Percentiles rank a stretch among this genome's conserved stretches.
Evolutionary conservation across 768 basidiomycete species (phyloP).

Genomic region (Serpula lacrymans): DNA sequence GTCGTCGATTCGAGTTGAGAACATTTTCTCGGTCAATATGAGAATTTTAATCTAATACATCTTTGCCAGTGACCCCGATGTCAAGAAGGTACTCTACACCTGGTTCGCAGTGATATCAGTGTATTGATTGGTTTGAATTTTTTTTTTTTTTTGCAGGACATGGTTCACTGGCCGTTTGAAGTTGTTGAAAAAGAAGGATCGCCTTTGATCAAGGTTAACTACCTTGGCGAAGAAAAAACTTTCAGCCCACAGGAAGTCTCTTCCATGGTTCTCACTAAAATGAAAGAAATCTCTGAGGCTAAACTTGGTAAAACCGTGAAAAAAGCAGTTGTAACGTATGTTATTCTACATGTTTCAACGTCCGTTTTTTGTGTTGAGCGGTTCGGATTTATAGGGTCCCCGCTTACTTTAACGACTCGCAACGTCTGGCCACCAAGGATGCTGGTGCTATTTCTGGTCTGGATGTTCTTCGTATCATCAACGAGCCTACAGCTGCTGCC

Average conservation of each 20-base stretch:
- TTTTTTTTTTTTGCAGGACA: conserved; percentile 56
- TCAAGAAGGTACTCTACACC: conserved; percentile 66
- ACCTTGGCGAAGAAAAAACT: conserved; percentile 91
- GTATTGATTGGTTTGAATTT: neutral
- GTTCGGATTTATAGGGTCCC: conserved; percentile 59
- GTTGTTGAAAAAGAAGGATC: conserved; percentile 97
- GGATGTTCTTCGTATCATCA: conserved; percentile 99
- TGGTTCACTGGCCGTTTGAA: conserved; percentile 96
- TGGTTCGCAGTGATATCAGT: conserved; percentile 5
- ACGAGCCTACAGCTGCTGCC: conserved; percentile 99
- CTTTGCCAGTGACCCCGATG: conserved; percentile 76
- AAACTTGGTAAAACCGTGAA: conserved; percentile 98
- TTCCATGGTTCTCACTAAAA: conserved; percentile 99
- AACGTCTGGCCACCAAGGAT: conserved; percentile 98
- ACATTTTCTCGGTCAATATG: conserved; percentile 4
- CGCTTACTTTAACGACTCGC: conserved; percentile 99
- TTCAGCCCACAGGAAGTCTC: conserved; percentile 99
- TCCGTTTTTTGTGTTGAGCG: conserved; percentile 3
- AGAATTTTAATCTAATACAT: conserved; percentile 9
- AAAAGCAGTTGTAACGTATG: conserved; percentile 98
- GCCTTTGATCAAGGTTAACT: conserved; percentile 93
- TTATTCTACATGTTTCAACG: conserved; percentile 16
- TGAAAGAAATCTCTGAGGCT: conserved; percentile 99
- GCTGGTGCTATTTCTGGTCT: conserved; percentile 97
- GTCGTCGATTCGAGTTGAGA: conserved; percentile 92